Evolutionary conservation across 345 rosid genomes (phyloP).

Genomic region (Bretschneidera sinensis): DNA sequence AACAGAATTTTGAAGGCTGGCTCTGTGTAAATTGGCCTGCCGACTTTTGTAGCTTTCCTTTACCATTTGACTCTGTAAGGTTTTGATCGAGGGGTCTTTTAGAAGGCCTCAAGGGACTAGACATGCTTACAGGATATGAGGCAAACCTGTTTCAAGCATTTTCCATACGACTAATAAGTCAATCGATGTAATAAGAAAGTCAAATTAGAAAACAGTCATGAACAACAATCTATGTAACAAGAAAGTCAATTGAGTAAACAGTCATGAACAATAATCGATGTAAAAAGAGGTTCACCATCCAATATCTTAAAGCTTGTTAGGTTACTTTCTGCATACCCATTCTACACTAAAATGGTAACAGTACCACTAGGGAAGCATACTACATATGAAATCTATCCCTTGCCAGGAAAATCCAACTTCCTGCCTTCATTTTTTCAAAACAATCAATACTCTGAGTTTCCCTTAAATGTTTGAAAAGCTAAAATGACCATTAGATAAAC

Average conservation of each 20-base stretch:
- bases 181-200: neutral
- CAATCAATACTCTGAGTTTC: neutral
- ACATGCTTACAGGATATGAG: conserved; percentile 27
- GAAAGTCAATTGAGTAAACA: too few relatives aligned
- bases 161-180: neutral
- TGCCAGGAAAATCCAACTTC: neutral
- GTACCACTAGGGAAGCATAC: too few relatives aligned
- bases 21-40: conserved; percentile 18
- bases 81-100: conserved; percentile 47
- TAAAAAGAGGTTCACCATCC: too few relatives aligned
- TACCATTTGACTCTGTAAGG: conserved; percentile 37
- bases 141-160: neutral
- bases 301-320: neutral
- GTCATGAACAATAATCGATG: too few relatives aligned
- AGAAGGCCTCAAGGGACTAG: conserved; percentile 42
- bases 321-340: neutral
- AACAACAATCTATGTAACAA: too few relatives aligned
- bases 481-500: too few relatives aligned
- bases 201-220: neutral
- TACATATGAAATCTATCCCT: too few relatives aligned
- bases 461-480: neutral
- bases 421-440: too few relatives aligned
- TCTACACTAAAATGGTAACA: too few relatives aligned
- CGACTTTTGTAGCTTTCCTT: conserved; percentile 46
- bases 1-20: conserved; percentile 21